Evolutionary conservation across 306 rosid species (phyloP), one percentile per base, ranked within the genome.

Genomic region (Vicia sativa): DNA sequence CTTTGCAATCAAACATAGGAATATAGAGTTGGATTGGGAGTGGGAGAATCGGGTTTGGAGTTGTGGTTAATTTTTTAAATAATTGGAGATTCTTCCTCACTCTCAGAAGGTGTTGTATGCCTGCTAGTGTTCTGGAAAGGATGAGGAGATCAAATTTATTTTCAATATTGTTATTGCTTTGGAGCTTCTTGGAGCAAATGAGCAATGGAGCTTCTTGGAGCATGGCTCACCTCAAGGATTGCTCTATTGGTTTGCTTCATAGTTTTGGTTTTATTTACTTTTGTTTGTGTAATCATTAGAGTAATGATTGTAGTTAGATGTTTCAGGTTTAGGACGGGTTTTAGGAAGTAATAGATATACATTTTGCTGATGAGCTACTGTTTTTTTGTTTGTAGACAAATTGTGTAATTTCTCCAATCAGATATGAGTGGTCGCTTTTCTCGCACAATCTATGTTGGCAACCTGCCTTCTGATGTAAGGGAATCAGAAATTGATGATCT

Each of bases 221-320:
- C 95, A 88, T 31, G 84, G 97, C 96, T 95, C 99, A 87, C 86
- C 86, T 95, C 89, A 81, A 79, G 99, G 97, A 85, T 90, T 95
- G 99, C 99, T 95, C 99, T 81, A 84, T 95, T 88, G 99, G 99
- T 90, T 95, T 88, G 99, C 99, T 95, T 95, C 97, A 88, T 84
- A 69, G 96, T 86, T 84, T 81, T 86, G 89, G 87, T 85, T 88
- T 83, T 76, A 60, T 81, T 88, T 83, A 69, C 11, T 80, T 83
- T 87, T 79, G 81, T 80, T 85, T 79, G 81, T 82, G 75, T 74
- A 63, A 77, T 82, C 78, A 87, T 69, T 75, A 76, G 75, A 52
- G 84, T 72, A 76, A 77, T 79, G 72, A 59, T 52, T 83, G 78
- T 59, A 79, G 70, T 44, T 70, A 80, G 84, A 64, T 49, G 46